Conservation (phyloP, 2,329 filamentous ascomycete genomes). For the Alternaria infectoria region DNA sequence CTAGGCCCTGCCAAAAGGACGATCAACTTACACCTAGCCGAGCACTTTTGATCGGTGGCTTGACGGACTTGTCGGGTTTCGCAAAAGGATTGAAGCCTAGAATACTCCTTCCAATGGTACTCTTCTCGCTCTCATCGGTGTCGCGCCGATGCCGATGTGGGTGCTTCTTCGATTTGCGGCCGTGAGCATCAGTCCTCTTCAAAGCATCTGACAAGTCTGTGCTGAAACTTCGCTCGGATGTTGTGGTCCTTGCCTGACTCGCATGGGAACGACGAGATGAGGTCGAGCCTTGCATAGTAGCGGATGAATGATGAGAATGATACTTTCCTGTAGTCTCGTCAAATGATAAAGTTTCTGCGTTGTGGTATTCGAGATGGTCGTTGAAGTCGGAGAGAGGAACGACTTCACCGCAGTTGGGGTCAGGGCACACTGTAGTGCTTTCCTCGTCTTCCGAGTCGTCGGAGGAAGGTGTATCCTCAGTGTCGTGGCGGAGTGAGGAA, state of each 20-base stretch:
- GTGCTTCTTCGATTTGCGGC: slow-evolving; percentile 32
- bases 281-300: slow-evolving; percentile 37
- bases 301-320: slow-evolving; percentile 40
- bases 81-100: slow-evolving; percentile 43
- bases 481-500: slow-evolving; percentile 24
- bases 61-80: slow-evolving; percentile 32
- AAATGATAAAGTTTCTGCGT: slow-evolving; percentile 48
- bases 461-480: slow-evolving; percentile 34
- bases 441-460: slow-evolving; percentile 39
- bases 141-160: slow-evolving; percentile 30
- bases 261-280: slow-evolving; percentile 15
- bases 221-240: slow-evolving; percentile 28
- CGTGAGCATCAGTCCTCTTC: slow-evolving; percentile 21
- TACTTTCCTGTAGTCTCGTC: slow-evolving; percentile 43
- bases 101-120: slow-evolving; percentile 44
- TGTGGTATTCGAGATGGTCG: slow-evolving; percentile 56
- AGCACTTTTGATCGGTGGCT: slow-evolving; percentile 37
- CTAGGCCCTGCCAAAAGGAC: not conserved
- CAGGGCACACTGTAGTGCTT: slow-evolving; percentile 48
- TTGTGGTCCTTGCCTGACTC: slow-evolving; percentile 28
- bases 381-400: slow-evolving; percentile 51
- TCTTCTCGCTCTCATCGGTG: slow-evolving; percentile 42
- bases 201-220: slow-evolving; percentile 26
- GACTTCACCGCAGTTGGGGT: slow-evolving; percentile 52
- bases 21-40: slow-evolving; percentile 44